These are phyloP conservation scores for Rhytidiadelphus loreus DNA, from an alignment of 225 moss, liverwort and hornwort species.

Conservation along the genomic window DNA sequence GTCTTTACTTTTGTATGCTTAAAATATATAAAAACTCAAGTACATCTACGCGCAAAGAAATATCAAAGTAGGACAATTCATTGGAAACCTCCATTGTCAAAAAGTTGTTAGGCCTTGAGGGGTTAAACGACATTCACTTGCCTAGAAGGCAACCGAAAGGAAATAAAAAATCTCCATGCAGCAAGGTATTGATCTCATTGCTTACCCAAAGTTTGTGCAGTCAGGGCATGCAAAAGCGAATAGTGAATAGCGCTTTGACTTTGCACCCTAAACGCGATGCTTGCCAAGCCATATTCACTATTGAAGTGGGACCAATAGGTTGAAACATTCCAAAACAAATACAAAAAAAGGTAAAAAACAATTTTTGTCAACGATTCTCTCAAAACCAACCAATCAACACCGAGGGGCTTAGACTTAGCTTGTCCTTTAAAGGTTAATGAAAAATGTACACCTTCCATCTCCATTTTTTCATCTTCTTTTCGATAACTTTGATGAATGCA, in stretches of 20 bases:
- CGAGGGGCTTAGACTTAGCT: not conserved
- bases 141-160: too few relatives aligned
- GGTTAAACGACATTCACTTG: not conserved
- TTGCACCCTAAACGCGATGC: fast-evolving
- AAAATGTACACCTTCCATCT: not conserved
- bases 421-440: not conserved
- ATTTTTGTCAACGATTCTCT: not conserved
- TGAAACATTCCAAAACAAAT: not conserved
- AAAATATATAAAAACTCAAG: too few relatives aligned
- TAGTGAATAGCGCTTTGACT: not conserved
- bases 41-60: too few relatives aligned
- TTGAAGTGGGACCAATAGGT: not conserved
- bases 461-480: not conserved
- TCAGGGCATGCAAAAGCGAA: not conserved
- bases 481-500: not conserved
- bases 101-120: too few relatives aligned
- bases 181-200: not conserved
- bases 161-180: not conserved
- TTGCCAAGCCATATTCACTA: not conserved
- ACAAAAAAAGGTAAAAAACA: too few relatives aligned
- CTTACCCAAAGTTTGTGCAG: not conserved
- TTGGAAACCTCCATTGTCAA: too few relatives aligned
- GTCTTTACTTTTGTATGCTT: too few relatives aligned
- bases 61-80: too few relatives aligned
- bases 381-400: not conserved